Evolutionary conservation across 225 moss, liverwort and hornwort species (phyloP), one percentile per base, ranked within the genome.

Genomic region (Takakia lepidozioides): DNA sequence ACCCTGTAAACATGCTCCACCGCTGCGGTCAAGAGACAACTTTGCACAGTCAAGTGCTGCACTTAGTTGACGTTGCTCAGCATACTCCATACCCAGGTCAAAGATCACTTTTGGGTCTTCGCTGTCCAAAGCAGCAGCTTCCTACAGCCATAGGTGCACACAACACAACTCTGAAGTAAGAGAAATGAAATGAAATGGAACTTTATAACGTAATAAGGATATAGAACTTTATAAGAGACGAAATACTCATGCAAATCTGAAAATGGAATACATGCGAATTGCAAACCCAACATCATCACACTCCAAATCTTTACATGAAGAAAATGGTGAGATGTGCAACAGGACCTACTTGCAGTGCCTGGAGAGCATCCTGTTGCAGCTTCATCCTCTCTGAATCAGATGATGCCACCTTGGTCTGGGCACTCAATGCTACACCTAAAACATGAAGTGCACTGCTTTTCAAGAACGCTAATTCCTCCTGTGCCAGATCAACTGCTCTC

Each of bases 1-100:
- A 8, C 76, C 89, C 52, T 84, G 67, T 0, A 72, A 59, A 7
- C 68, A 59, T 14, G 76, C 73, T 54, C 85, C 79, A 59, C 59
- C 46, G 20, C 83, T 83, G 11, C 72, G 53, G 52, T 84, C 82
- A 39, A 95, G 76, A 22, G 72, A 86, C 30, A 68, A 70, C 58
- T 89, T 89, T 7, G 76, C 82, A 55, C 93, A 95, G 38, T 84
- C 86, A 11, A 95, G 23, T 1, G 89, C 93, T 32, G 66, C 43
- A 25, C 64, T 38, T 35, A 73, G 63, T 68, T 76, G 67, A 32
- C 82, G 69, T 54, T 75, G 74, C 71, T 84, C 82, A 1, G 89
- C 89, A 39, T 73, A 68, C 29, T 76, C 84, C 43, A 95, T 32
- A 27, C 82, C 93, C 7, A 95, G 70, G 59, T 95, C 93, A 39